Evolutionary conservation across 148 eudicot species (phyloP).

Genomic region (Polygonum aviculare): DNA sequence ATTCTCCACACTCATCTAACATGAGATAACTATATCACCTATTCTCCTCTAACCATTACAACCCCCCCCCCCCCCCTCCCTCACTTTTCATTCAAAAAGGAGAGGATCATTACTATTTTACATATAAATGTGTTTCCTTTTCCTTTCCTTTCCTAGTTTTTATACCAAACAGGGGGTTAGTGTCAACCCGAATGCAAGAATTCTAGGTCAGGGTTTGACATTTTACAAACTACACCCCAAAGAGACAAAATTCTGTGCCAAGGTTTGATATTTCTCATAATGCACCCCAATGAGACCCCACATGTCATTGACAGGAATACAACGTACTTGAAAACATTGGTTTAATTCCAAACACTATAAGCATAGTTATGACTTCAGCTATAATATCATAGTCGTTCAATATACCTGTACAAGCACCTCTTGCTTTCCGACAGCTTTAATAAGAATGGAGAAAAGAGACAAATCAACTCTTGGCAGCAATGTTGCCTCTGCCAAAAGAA

Average conservation of each 20-base stretch:
- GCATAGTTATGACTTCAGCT: neutral
- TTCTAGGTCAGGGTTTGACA: neutral
- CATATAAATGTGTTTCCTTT: too few relatives aligned
- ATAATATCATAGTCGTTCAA: constrained; percentile 4
- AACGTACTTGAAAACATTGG: neutral
- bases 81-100: too few relatives aligned
- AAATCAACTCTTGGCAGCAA: constrained; percentile 77
- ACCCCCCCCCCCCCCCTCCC: too few relatives aligned
- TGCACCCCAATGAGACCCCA: neutral
- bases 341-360: neutral
- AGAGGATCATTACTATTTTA: too few relatives aligned
- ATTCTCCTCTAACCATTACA: too few relatives aligned
- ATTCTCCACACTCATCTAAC: too few relatives aligned
- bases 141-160: too few relatives aligned
- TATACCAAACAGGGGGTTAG: too few relatives aligned
- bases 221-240: neutral
- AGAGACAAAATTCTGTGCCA: neutral
- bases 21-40: too few relatives aligned
- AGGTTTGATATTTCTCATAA: neutral
- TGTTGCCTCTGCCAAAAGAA: constrained; percentile 96
- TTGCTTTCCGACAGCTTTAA: constrained; percentile 57
- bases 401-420: constrained; percentile 91
- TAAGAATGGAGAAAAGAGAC: constrained; percentile 81
- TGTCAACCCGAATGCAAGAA: neutral
- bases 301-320: neutral